Evolutionary conservation across 768 basidiomycete genomes (phyloP).

Genomic region (Termitomyces sp.): DNA sequence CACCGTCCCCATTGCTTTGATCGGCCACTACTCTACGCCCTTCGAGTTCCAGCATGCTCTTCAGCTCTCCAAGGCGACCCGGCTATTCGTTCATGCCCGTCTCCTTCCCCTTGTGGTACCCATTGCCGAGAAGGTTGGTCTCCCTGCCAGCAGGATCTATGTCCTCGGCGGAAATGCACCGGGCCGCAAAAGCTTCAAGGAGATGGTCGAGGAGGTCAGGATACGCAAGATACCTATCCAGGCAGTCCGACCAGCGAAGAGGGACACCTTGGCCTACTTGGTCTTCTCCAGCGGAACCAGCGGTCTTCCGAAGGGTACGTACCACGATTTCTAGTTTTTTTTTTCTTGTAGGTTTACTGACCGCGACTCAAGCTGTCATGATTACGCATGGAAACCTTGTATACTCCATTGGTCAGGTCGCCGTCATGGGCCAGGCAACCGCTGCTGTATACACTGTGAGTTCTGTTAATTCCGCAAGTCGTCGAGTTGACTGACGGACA

Average conservation of each 20-base stretch:
- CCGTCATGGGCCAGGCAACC: slow-evolving; percentile 22
- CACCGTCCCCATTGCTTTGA: slow-evolving; percentile 46
- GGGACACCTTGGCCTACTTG: slow-evolving; percentile 17
- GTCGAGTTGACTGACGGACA: neutral
- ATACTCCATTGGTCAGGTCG: slow-evolving; percentile 33
- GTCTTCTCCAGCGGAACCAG: slow-evolving; percentile 20
- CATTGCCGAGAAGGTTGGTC: slow-evolving; percentile 27
- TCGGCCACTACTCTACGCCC: slow-evolving; percentile 50
- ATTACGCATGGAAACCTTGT: slow-evolving; percentile 63
- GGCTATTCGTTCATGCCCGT: slow-evolving; percentile 45
- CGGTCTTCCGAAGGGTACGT: slow-evolving; percentile 18
- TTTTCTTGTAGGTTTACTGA: neutral
- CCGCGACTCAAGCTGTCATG: slow-evolving; percentile 50
- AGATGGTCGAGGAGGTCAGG: slow-evolving; percentile 30
- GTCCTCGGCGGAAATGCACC: slow-evolving; percentile 36
- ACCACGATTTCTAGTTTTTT: neutral
- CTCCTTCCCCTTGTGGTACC: slow-evolving; percentile 36
- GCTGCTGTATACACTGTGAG: slow-evolving; percentile 32
- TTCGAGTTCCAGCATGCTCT: slow-evolving; percentile 50
- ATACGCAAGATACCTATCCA: slow-evolving; percentile 11
- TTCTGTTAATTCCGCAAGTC: neutral
- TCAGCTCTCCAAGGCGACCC: slow-evolving; percentile 40
- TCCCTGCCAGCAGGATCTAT: slow-evolving; percentile 37
- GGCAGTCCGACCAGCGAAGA: slow-evolving; percentile 9
- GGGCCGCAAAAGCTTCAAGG: slow-evolving; percentile 36